Evolutionary conservation across 2,329 filamentous ascomycete species (phyloP).

Genomic region (Paramyrothecium roridum): DNA sequence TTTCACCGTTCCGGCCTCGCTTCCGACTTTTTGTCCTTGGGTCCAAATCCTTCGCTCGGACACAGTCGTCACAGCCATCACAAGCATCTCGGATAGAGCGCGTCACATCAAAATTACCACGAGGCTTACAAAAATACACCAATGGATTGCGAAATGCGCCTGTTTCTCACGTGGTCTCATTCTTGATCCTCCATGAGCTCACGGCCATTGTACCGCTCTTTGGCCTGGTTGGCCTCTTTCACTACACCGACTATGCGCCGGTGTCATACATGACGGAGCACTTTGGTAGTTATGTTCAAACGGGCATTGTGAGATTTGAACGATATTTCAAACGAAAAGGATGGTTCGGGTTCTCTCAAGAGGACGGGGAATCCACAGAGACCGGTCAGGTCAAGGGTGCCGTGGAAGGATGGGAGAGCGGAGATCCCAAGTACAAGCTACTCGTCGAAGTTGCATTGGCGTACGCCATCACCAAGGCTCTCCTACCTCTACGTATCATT

Average conservation of each 20-base stretch:
- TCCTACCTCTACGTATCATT: slow-evolving; percentile 74
- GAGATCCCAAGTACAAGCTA: slow-evolving; percentile 50
- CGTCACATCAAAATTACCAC: slow-evolving; percentile 56
- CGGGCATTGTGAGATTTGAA: slow-evolving; percentile 72
- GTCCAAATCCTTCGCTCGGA: background rate
- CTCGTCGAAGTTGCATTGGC: slow-evolving; percentile 75
- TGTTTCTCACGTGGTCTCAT: slow-evolving; percentile 77
- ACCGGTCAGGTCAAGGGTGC: slow-evolving; percentile 19
- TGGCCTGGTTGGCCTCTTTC: slow-evolving; percentile 71
- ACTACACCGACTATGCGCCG: slow-evolving; percentile 75
- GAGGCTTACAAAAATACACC: slow-evolving; percentile 66
- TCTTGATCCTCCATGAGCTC: slow-evolving; percentile 86
- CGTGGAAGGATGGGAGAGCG: slow-evolving; percentile 31
- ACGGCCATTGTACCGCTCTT: slow-evolving; percentile 82
- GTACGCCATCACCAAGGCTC: slow-evolving; percentile 83
- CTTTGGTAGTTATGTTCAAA: slow-evolving; percentile 49
- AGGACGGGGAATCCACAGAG: slow-evolving; percentile 9
- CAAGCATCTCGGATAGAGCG: slow-evolving; percentile 36
- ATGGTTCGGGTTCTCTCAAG: slow-evolving; percentile 66
- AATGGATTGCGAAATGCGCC: slow-evolving; percentile 71
- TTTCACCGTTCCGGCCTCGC: background rate
- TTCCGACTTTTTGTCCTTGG: background rate
- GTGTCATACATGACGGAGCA: slow-evolving; percentile 45
- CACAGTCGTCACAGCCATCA: slow-evolving; percentile 17
- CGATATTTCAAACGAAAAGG: slow-evolving; percentile 74